Percentiles rank a stretch among this genome's conserved stretches.
These are phyloP conservation scores for Mrakia hoshinonis DNA, from an alignment of 768 basidiomycete species.

Conservation along the genomic window DNA sequence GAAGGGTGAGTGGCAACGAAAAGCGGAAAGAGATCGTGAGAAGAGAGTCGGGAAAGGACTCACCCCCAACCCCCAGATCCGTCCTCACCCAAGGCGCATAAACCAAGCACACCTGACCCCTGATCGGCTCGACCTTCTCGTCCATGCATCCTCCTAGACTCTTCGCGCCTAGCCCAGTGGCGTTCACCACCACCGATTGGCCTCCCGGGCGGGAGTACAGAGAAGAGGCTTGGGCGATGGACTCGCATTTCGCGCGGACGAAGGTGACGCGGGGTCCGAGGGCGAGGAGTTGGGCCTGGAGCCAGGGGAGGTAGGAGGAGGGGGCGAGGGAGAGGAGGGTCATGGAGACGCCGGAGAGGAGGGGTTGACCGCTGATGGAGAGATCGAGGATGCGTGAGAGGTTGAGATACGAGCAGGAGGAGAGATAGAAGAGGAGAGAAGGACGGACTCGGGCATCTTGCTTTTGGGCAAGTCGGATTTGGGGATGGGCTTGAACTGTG, in stretches of 20 bases:
- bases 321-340: constrained; percentile 23
- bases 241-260: background rate
- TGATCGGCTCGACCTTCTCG: constrained; percentile 21
- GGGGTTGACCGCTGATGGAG: too few relatives aligned
- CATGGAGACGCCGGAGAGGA: constrained; percentile 7
- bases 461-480: background rate
- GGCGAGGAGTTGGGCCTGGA: background rate
- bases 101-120: constrained; percentile 23
- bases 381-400: too few relatives aligned
- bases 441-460: too few relatives aligned
- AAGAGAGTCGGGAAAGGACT: background rate
- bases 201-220: background rate
- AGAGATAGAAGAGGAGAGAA: background rate
- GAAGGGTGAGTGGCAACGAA: background rate
- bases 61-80: constrained; percentile 21
- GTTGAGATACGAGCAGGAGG: background rate
- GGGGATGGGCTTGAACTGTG: constrained; percentile 1
- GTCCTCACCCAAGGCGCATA: constrained; percentile 23
- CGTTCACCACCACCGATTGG: background rate
- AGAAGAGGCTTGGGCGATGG: constrained; percentile 1
- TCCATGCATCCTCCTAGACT: constrained; percentile 23
- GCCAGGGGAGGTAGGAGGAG: constrained; percentile 9
- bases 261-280: background rate
- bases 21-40: background rate
- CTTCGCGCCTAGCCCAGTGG: constrained; percentile 16